These are phyloP conservation scores for Pseudocercospora vitis DNA, from an alignment of 2,329 filamentous ascomycete genomes.

Conservation along the genomic window DNA sequence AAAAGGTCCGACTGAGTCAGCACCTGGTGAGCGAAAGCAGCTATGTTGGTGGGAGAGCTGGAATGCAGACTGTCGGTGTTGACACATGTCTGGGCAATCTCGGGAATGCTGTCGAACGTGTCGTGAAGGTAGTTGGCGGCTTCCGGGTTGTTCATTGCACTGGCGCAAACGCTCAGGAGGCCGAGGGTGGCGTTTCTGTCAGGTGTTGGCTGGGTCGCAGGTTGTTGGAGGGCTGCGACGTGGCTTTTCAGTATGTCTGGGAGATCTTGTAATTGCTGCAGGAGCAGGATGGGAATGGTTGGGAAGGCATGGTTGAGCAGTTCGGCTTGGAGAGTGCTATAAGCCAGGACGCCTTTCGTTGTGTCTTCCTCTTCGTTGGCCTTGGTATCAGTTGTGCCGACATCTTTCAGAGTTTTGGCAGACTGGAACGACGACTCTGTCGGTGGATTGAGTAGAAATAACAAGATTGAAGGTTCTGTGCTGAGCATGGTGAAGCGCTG, in stretches of 20 bases:
- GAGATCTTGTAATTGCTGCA: constrained; percentile 27
- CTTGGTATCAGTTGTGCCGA: not conserved
- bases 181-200: not conserved
- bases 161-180: constrained; percentile 13
- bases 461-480: constrained; percentile 33
- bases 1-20: constrained; percentile 8
- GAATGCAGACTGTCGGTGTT: constrained; percentile 7
- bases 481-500: constrained; percentile 35
- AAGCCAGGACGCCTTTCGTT: constrained; percentile 27
- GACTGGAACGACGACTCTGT: constrained; percentile 19
- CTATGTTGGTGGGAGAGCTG: constrained; percentile 16
- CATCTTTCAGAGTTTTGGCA: constrained; percentile 20
- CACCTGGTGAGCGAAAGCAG: constrained; percentile 12
- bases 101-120: constrained; percentile 10
- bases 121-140: constrained; percentile 14
- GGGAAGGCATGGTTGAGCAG: constrained; percentile 26
- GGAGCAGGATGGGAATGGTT: constrained; percentile 32
- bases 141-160: not conserved
- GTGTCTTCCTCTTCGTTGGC: not conserved
- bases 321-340: constrained; percentile 31
- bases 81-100: constrained; percentile 9
- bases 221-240: not conserved
- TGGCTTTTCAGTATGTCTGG: constrained; percentile 28
- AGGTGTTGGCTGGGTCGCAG: not conserved
- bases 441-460: constrained; percentile 34